A percentile compares a stretch with the other conserved stretches of the same genome.
phyloP scores from a whole-genome alignment of 169 alveolate species.

The Plasmodium adleri region DNA sequence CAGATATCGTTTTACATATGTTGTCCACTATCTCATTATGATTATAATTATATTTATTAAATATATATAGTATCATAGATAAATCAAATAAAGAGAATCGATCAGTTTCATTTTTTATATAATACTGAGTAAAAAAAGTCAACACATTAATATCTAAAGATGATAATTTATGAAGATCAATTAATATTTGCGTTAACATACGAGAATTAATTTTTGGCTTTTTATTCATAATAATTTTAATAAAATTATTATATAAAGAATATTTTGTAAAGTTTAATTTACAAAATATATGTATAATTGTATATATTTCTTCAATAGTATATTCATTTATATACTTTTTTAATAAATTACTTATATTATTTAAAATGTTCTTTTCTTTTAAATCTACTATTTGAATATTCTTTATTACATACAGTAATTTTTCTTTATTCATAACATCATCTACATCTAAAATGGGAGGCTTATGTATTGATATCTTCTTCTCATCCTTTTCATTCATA shows the following conservation, averaged over 20 bases:
- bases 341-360: slow-evolving; percentile 38
- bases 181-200: slow-evolving; percentile 43
- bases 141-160: slow-evolving; percentile 33
- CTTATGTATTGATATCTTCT: neutral
- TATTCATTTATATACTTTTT: slow-evolving; percentile 17
- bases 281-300: slow-evolving; percentile 50
- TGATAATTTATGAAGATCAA: slow-evolving; percentile 52
- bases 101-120: slow-evolving; percentile 8
- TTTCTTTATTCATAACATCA: slow-evolving; percentile 30
- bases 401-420: slow-evolving; percentile 47
- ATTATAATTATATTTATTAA: slow-evolving; percentile 53
- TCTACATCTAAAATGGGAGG: neutral
- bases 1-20: slow-evolving; percentile 12
- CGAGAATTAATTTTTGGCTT: slow-evolving; percentile 33
- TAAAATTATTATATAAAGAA: slow-evolving; percentile 40
- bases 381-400: slow-evolving; percentile 52
- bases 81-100: slow-evolving; percentile 46
- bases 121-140: slow-evolving; percentile 57
- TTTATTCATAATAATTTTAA: slow-evolving; percentile 46
- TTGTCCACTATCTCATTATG: slow-evolving; percentile 17
- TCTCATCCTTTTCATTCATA: neutral
- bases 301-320: slow-evolving; percentile 37
- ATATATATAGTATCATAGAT: slow-evolving; percentile 46
- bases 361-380: slow-evolving; percentile 36
- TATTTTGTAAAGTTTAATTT: slow-evolving; percentile 49